Evolutionary conservation across 2,329 filamentous ascomycete species (phyloP).

Genomic region (Proliferodiscus dingleyae): DNA sequence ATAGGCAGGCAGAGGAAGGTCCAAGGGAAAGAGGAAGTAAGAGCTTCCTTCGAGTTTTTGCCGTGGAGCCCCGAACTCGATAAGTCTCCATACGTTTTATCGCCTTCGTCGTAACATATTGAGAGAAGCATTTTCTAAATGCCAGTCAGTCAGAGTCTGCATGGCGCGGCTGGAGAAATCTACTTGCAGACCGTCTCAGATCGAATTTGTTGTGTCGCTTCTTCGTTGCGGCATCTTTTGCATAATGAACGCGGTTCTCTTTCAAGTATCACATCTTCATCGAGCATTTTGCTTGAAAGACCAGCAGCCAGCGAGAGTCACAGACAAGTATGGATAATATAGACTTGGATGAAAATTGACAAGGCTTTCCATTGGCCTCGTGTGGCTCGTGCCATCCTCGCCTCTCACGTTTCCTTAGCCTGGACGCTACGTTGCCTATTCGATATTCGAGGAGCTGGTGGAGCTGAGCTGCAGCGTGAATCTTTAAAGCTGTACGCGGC

Average conservation of each 20-base stretch:
- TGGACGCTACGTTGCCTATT: constrained; percentile 19
- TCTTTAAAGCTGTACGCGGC: neutral
- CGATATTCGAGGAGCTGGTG: neutral
- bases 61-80: constrained; percentile 39
- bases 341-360: constrained; percentile 1
- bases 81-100: constrained; percentile 72
- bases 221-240: constrained; percentile 27
- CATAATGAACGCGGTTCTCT: constrained; percentile 15
- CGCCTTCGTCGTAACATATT: constrained; percentile 73
- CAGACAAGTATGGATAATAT: neutral
- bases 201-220: constrained; percentile 29
- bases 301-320: neutral
- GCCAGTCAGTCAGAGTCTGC: constrained; percentile 14
- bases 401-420: constrained; percentile 12
- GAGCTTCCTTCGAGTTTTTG: constrained; percentile 42
- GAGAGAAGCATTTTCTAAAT: constrained; percentile 66
- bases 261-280: neutral
- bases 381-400: neutral
- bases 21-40: constrained; percentile 81
- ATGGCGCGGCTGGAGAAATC: constrained; percentile 6
- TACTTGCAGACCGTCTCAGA: constrained; percentile 32
- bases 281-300: neutral
- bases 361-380: constrained; percentile 13
- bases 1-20: constrained; percentile 69
- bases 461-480: neutral